Conservation (phyloP, 2,329 filamentous ascomycete genomes). For the Ascochyta koolunga region DNA sequence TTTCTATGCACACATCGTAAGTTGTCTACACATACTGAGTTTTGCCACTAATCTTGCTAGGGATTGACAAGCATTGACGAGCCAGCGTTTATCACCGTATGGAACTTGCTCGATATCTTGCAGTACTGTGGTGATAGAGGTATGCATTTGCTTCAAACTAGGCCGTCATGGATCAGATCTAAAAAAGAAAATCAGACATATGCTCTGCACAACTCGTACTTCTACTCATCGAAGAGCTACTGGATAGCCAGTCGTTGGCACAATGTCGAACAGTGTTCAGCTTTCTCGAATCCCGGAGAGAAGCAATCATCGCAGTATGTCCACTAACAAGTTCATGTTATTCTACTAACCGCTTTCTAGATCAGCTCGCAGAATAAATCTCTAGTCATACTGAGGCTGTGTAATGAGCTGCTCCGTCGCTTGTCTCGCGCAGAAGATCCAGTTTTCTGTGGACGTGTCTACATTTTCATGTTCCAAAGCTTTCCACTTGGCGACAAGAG, state of each 20-base stretch:
- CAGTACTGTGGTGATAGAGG: conserved; percentile 84
- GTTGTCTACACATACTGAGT: conserved; percentile 34
- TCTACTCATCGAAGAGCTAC: conserved; percentile 89
- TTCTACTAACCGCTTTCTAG: conserved; percentile 34
- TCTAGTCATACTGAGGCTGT: conserved; percentile 87
- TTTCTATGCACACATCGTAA: conserved; percentile 80
- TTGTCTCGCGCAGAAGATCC: conserved; percentile 96
- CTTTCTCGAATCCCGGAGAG: conserved; percentile 90
- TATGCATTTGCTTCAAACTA: conserved; percentile 57
- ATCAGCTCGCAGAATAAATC: conserved; percentile 68
- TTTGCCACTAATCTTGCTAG: conserved; percentile 52
- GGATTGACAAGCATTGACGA: conserved; percentile 77
- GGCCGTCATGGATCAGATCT: background rate
- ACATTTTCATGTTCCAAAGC: conserved; percentile 98
- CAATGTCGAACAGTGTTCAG: conserved; percentile 92
- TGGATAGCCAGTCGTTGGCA: conserved; percentile 94
- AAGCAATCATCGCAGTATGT: conserved; percentile 78
- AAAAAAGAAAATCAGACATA: conserved; percentile 48
- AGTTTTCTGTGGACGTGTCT: conserved; percentile 94
- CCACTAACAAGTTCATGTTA: background rate
- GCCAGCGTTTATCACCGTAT: conserved; percentile 79
- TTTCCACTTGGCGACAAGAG: conserved; percentile 96
- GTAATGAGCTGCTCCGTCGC: conserved; percentile 91
- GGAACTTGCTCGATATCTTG: conserved; percentile 94
- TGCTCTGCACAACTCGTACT: conserved; percentile 83